These are phyloP conservation scores for Backusella psychrophila DNA, from an alignment of 192 early-diverging fungal genomes.

Conservation along the genomic window DNA sequence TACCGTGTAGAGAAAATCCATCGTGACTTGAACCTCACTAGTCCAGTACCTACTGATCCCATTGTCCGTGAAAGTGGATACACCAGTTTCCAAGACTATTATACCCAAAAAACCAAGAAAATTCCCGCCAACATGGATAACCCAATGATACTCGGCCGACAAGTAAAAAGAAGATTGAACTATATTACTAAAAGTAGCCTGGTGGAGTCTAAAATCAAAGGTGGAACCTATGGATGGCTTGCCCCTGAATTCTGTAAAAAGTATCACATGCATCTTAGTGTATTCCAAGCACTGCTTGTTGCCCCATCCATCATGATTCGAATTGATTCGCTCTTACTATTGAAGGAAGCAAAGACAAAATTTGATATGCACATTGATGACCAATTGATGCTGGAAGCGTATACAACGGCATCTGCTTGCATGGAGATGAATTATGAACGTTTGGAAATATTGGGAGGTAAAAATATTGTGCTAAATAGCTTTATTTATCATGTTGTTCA, in stretches of 20 bases:
- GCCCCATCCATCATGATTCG: conserved; percentile 59
- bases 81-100: conserved; percentile 42
- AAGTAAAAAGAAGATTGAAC: neutral
- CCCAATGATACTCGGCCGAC: neutral
- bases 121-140: neutral
- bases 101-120: neutral
- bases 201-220: neutral
- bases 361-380: conserved; percentile 38
- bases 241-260: conserved; percentile 40
- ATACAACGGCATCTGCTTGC: conserved; percentile 69
- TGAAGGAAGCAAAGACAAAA: conserved; percentile 36
- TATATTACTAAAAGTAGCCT: neutral
- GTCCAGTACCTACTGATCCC: conserved; percentile 12
- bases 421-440: conserved; percentile 80
- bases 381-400: conserved; percentile 57
- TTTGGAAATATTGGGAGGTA: conserved; percentile 77
- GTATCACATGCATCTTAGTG: conserved; percentile 35
- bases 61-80: conserved; percentile 29
- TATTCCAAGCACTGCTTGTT: conserved; percentile 41
- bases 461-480: neutral
- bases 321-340: conserved; percentile 55
- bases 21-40: conserved; percentile 26
- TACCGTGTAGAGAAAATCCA: conserved; percentile 37
- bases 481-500: neutral
- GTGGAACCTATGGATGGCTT: conserved; percentile 9